Percentiles rank a stretch among this genome's conserved stretches.
Conservation (phyloP, 2,329 filamentous ascomycete genomes). For the Trichoderma asperellum region DNA sequence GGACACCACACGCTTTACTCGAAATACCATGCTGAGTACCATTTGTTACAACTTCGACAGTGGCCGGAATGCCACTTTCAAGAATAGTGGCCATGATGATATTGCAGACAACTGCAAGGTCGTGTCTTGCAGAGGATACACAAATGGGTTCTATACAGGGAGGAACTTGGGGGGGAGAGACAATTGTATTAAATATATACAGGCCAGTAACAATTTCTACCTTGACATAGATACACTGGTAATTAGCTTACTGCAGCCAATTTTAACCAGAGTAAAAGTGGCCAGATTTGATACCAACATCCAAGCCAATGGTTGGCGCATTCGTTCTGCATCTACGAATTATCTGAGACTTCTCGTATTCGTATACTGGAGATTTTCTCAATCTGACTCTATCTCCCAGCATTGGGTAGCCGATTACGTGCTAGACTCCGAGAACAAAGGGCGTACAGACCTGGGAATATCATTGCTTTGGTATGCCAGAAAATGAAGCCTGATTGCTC, state of each 20-base stretch:
- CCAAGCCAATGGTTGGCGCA: background rate
- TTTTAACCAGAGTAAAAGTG: constrained; percentile 5
- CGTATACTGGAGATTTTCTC: background rate
- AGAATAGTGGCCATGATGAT: constrained; percentile 17
- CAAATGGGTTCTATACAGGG: background rate
- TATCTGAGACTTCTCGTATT: constrained; percentile 1
- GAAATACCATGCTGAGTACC: background rate
- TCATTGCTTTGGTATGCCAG: background rate
- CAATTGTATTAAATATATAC: background rate
- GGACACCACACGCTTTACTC: background rate
- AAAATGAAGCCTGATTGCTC: constrained; percentile 4
- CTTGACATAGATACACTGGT: background rate
- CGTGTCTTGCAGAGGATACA: background rate
- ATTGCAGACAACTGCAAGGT: background rate
- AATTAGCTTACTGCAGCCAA: background rate
- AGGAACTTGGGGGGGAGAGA: no score
- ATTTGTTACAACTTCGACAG: background rate
- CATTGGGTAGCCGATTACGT: background rate
- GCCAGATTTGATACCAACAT: background rate
- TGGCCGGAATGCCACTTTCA: constrained; percentile 8
- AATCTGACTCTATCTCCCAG: background rate
- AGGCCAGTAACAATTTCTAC: background rate
- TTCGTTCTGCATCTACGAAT: background rate
- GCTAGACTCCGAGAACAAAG: constrained; percentile 7
- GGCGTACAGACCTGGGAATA: background rate